Evolutionary conservation across 208 protist species (phyloP).

Genomic region (Leishmania turanica): DNA sequence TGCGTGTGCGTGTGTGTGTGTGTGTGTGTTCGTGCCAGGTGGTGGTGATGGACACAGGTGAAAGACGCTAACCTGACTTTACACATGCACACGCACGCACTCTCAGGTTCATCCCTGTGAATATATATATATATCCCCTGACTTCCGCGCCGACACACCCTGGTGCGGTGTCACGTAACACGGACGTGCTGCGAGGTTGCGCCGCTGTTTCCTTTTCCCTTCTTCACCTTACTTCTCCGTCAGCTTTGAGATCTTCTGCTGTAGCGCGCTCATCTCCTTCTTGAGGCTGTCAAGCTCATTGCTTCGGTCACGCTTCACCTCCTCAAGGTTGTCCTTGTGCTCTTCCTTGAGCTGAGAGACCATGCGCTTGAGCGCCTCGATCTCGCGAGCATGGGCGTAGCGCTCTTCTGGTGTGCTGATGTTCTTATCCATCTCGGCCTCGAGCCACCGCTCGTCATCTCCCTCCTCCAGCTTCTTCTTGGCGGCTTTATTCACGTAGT

Average conservation of each 20-base stretch:
- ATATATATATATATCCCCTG: background rate
- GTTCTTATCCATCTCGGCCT: constrained; percentile 89
- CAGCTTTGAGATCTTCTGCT: constrained; percentile 49
- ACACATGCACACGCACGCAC: background rate
- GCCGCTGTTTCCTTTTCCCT: background rate
- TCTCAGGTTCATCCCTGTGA: background rate
- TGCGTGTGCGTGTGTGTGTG: background rate
- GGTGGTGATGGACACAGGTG: background rate
- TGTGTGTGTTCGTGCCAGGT: background rate
- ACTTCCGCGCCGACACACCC: background rate
- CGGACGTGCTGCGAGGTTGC: background rate
- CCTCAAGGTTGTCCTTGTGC: constrained; percentile 53
- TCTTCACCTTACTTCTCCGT: constrained; percentile 11
- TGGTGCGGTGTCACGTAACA: background rate
- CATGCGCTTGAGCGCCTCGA: constrained; percentile 62
- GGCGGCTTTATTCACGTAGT: constrained; percentile 45
- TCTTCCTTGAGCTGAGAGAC: constrained; percentile 48
- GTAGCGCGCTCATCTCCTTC: constrained; percentile 46
- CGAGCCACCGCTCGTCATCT: constrained; percentile 80
- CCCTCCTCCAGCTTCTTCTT: constrained; percentile 51
- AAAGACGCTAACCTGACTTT: background rate
- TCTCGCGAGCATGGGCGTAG: constrained; percentile 70
- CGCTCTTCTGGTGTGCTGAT: constrained; percentile 81
- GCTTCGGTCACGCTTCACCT: constrained; percentile 37
- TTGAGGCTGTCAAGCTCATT: constrained; percentile 56